Conservation (phyloP, 2,329 filamentous ascomycete species). For the Aspergillus fischeri region DNA sequence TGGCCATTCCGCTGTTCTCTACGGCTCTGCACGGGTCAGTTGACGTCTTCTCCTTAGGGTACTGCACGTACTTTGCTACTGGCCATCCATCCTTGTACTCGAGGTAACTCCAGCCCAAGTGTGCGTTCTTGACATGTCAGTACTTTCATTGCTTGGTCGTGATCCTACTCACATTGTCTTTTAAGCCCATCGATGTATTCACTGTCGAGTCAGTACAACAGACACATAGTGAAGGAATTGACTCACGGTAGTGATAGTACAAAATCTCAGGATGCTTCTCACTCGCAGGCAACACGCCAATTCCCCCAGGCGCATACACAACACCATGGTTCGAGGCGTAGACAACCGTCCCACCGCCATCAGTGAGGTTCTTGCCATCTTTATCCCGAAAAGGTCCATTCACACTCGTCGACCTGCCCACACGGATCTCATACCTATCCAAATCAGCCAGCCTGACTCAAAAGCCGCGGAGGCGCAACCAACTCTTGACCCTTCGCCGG, state of each 20-base stretch:
- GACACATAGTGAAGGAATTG: background rate
- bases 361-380: constrained; percentile 19
- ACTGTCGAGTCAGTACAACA: constrained; percentile 16
- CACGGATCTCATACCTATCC: constrained; percentile 30
- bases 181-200: constrained; percentile 30
- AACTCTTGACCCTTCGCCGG: constrained; percentile 30
- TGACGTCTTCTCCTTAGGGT: too few relatives aligned
- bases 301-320: constrained; percentile 38
- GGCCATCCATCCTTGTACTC: constrained; percentile 38
- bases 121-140: constrained; percentile 25
- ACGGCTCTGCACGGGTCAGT: constrained; percentile 1
- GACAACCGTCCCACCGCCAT: constrained; percentile 32
- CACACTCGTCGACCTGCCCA: constrained; percentile 31
- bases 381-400: constrained; percentile 35
- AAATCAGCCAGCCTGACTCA: background rate
- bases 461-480: constrained; percentile 1
- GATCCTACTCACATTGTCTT: constrained; percentile 20
- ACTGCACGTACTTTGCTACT: constrained; percentile 14
- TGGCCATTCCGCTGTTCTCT: constrained; percentile 3
- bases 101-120: constrained; percentile 36
- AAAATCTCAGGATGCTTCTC: constrained; percentile 28
- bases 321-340: constrained; percentile 37
- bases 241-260: constrained; percentile 38
- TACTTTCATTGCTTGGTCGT: background rate
- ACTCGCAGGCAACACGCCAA: constrained; percentile 29